Percentiles rank a stretch among this genome's conserved stretches.
phyloP scores from a whole-genome alignment of 2,329 filamentous ascomycete species.

The Berkeleyomyces rouxiae region DNA sequence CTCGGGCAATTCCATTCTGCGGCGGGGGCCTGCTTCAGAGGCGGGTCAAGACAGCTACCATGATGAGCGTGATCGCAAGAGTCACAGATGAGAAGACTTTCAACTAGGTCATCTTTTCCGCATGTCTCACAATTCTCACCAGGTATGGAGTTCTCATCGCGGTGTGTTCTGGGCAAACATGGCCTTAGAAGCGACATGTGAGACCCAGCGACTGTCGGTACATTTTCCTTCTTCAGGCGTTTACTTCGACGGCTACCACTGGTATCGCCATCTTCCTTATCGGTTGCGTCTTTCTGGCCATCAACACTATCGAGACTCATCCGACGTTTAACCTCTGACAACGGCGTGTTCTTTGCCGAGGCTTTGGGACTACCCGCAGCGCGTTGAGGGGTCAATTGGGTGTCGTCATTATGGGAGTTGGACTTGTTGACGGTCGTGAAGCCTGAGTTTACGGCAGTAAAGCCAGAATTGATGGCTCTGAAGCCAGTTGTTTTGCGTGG shows the following conservation, averaged over 20 bases:
- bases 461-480: constrained; percentile 42
- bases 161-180: constrained; percentile 48
- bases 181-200: constrained; percentile 92
- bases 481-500: constrained; percentile 37
- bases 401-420: constrained; percentile 1
- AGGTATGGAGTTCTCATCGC: constrained; percentile 32
- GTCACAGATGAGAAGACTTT: constrained; percentile 65
- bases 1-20: constrained; percentile 91
- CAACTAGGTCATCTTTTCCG: constrained; percentile 56
- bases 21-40: constrained; percentile 58
- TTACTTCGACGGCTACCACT: constrained; percentile 70
- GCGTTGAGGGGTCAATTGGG: constrained; percentile 21
- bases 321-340: constrained; percentile 56
- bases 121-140: constrained; percentile 71
- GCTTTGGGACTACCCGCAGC: constrained; percentile 44
- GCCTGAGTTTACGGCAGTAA: constrained; percentile 56
- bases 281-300: constrained; percentile 30
- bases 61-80: constrained; percentile 84
- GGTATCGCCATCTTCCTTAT: constrained; percentile 41
- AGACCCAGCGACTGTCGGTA: constrained; percentile 81
- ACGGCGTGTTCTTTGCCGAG: constrained; percentile 46
- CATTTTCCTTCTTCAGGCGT: constrained; percentile 63
- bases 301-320: constrained; percentile 43
- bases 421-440: constrained; percentile 49
- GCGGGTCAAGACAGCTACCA: constrained; percentile 74